phyloP scores from a whole-genome alignment of 768 basidiomycete species.

The Leccinum disarticulatum region DNA sequence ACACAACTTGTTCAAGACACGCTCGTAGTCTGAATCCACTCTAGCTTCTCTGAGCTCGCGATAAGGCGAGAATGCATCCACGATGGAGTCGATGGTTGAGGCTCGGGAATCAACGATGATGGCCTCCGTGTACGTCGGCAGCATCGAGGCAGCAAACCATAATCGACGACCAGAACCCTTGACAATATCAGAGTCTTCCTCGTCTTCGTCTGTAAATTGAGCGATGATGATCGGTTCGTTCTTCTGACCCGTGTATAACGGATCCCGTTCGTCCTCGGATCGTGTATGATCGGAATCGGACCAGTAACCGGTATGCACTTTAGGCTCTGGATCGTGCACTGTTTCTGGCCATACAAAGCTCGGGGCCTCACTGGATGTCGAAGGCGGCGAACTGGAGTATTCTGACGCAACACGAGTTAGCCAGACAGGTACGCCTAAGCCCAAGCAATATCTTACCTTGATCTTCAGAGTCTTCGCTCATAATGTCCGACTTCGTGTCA shows the following conservation, averaged over 20 bases:
- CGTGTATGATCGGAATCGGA: constrained; percentile 18
- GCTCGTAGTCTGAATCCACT: constrained; percentile 49
- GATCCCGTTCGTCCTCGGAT: constrained; percentile 23
- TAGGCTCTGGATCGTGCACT: constrained; percentile 5
- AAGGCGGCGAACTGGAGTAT: constrained; percentile 8
- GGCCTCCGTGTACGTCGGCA: constrained; percentile 47
- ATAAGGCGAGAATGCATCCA: constrained; percentile 58
- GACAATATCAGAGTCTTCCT: constrained; percentile 5
- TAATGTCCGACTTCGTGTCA: neutral
- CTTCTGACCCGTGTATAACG: constrained; percentile 10
- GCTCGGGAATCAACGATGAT: constrained; percentile 30
- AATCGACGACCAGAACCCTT: constrained; percentile 6
- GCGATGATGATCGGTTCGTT: constrained; percentile 17
- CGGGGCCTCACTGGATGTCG: constrained; percentile 10
- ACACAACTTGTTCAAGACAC: constrained; percentile 46
- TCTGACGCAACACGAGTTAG: neutral
- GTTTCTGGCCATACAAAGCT: constrained; percentile 16
- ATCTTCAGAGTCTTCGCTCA: constrained; percentile 10
- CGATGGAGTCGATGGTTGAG: constrained; percentile 35
- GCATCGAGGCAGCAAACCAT: constrained; percentile 39
- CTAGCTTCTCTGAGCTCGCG: constrained; percentile 45
- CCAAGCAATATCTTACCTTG: constrained; percentile 3
- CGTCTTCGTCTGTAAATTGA: constrained; percentile 20
- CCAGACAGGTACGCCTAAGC: neutral
- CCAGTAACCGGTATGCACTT: constrained; percentile 23